A percentile compares a stretch with the other conserved stretches of the same genome.
Conservation (phyloP, 2,329 filamentous ascomycete genomes). For the Bipolaris gigantea region DNA sequence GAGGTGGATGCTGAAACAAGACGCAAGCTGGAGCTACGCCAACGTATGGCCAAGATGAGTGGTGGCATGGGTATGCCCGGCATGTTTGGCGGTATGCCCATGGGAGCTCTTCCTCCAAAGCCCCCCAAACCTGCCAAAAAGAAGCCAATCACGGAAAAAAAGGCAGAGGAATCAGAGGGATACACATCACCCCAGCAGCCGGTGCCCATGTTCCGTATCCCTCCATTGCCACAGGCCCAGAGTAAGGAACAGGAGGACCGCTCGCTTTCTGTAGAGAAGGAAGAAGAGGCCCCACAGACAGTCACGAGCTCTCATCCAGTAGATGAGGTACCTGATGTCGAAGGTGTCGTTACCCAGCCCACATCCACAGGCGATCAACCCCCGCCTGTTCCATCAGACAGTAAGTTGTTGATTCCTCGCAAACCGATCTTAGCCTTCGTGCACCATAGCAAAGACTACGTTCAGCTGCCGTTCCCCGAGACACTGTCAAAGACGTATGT, state of each 20-base stretch:
- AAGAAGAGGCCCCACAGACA: slow-evolving; percentile 50
- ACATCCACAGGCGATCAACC: slow-evolving; percentile 44
- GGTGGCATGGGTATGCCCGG: slow-evolving; percentile 96
- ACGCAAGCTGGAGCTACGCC: slow-evolving; percentile 83
- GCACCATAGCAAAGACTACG: slow-evolving; percentile 24
- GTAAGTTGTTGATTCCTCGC: slow-evolving; percentile 51
- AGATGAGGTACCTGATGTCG: slow-evolving; percentile 57
- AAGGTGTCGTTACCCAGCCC: slow-evolving; percentile 53
- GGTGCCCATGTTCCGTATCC: slow-evolving; percentile 64
- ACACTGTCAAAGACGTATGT: slow-evolving; percentile 40
- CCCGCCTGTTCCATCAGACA: slow-evolving; percentile 53
- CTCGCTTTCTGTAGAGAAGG: slow-evolving; percentile 54
- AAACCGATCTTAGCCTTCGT: slow-evolving; percentile 33
- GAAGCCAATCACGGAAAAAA: slow-evolving; percentile 46
- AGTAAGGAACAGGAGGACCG: slow-evolving; percentile 53
- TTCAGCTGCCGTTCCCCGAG: slow-evolving; percentile 32
- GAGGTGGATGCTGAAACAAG: slow-evolving; percentile 85
- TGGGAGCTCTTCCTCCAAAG: slow-evolving; percentile 54
- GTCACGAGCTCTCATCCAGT: slow-evolving; percentile 48
- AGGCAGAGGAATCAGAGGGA: slow-evolving; percentile 42
- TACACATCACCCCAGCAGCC: slow-evolving; percentile 41
- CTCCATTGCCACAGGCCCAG: slow-evolving; percentile 65
- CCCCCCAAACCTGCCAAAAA: slow-evolving; percentile 45
- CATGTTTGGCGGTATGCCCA: slow-evolving; percentile 76
- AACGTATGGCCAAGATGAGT: slow-evolving; percentile 98